Conservation (phyloP, 2,329 filamentous ascomycete species). For the Lecanicillium sp. region DNA sequence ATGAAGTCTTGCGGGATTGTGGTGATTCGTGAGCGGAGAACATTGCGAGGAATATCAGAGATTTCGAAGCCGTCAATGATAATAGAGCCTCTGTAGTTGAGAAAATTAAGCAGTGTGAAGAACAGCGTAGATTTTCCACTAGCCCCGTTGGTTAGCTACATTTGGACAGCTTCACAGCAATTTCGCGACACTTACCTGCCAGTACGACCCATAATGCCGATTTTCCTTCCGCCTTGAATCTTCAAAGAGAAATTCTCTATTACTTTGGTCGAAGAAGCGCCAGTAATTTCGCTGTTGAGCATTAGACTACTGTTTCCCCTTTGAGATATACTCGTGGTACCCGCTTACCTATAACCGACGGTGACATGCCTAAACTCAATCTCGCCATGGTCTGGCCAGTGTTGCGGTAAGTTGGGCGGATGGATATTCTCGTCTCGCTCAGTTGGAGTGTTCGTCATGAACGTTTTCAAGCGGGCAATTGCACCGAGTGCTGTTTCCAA, state of each 20-base stretch:
- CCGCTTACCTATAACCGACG: not conserved
- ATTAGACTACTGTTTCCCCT: no score
- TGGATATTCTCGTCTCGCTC: not conserved
- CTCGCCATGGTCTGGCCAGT: slow-evolving; percentile 1
- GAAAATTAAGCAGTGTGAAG: not conserved
- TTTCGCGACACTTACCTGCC: not conserved
- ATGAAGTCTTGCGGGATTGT: slow-evolving; percentile 15
- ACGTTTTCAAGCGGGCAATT: not conserved
- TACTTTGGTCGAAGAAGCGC: not conserved
- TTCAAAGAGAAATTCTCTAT: not conserved
- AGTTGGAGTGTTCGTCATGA: not conserved
- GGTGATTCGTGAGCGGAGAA: slow-evolving; percentile 1
- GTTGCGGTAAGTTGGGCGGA: not conserved
- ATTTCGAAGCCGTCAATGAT: slow-evolving; percentile 2
- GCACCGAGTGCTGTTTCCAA: slow-evolving; percentile 3
- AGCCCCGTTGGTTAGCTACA: no score
- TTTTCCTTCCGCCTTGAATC: not conserved
- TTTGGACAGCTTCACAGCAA: no score
- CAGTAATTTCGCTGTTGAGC: not conserved
- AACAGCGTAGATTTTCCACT: slow-evolving; percentile 3
- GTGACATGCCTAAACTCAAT: not conserved
- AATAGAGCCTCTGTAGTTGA: not conserved
- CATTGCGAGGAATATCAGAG: not conserved
- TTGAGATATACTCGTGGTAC: no score
- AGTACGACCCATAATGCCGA: not conserved